A percentile compares a stretch with the other conserved stretches of the same genome.
Evolutionary conservation across 345 rosid species (phyloP).

Genomic region (Clausena lansium): DNA sequence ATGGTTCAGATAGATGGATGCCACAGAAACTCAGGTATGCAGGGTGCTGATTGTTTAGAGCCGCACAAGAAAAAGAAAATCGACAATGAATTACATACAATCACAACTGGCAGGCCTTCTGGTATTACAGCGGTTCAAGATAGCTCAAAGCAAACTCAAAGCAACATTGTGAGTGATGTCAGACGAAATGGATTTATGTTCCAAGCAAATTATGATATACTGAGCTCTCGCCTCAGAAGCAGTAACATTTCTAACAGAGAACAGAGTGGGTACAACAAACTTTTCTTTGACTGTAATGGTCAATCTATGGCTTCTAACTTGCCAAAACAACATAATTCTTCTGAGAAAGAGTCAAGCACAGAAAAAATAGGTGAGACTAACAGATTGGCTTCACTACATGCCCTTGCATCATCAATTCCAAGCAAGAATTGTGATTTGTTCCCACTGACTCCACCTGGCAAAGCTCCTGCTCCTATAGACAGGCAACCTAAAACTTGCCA

Average conservation of each 20-base stretch:
- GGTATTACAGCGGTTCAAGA: slow-evolving; percentile 22
- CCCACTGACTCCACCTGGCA: slow-evolving; percentile 36
- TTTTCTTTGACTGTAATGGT: not conserved
- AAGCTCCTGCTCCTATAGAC: slow-evolving; percentile 22
- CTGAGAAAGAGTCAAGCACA: slow-evolving; percentile 2
- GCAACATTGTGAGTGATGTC: slow-evolving; percentile 16
- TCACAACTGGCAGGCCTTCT: slow-evolving; percentile 22
- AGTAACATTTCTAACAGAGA: slow-evolving; percentile 1
- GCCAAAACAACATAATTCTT: slow-evolving; percentile 19
- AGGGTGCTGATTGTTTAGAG: slow-evolving; percentile 18
- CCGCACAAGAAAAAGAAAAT: slow-evolving; percentile 41
- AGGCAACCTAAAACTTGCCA: slow-evolving; percentile 12
- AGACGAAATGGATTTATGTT: slow-evolving; percentile 20
- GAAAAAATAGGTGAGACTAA: slow-evolving; percentile 20
- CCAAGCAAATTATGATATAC: slow-evolving; percentile 14
- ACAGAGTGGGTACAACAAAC: not conserved
- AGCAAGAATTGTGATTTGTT: slow-evolving; percentile 16
- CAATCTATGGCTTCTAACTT: slow-evolving; percentile 18
- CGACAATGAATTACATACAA: slow-evolving; percentile 28
- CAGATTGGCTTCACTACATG: slow-evolving; percentile 16
- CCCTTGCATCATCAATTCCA: slow-evolving; percentile 15
- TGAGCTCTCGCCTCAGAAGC: slow-evolving; percentile 5
- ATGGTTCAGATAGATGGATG: slow-evolving; percentile 20
- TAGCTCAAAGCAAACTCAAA: slow-evolving; percentile 25
- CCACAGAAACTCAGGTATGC: slow-evolving; percentile 24